Conservation (phyloP, 176 grass and related monocot species). For the Elymus sibiricus region DNA sequence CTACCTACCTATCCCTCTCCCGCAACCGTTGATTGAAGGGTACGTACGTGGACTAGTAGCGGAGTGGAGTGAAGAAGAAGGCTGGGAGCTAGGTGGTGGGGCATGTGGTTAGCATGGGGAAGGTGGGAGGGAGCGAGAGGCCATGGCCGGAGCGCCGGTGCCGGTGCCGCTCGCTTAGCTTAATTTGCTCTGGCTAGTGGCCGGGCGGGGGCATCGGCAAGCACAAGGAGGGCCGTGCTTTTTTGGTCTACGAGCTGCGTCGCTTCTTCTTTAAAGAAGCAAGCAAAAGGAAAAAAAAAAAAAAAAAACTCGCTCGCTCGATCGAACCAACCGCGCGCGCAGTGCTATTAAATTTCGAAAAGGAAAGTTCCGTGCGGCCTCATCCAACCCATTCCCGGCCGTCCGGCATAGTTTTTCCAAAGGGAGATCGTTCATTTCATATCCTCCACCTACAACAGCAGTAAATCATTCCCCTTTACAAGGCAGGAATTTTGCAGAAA, state of each 20-base stretch:
- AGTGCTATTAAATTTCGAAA: slow-evolving; percentile 25
- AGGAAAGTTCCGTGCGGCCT: slow-evolving; percentile 35
- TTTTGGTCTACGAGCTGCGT: slow-evolving; percentile 1
- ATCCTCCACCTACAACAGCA: not conserved
- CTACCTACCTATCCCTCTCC: not conserved
- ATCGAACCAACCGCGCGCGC: slow-evolving; percentile 3
- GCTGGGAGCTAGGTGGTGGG: not conserved
- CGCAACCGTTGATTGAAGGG: not conserved
- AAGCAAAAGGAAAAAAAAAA: not conserved
- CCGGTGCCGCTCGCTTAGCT: slow-evolving; percentile 29
- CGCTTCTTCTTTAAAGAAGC: slow-evolving; percentile 25
- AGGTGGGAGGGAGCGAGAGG: slow-evolving; percentile 26
- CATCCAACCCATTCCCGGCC: slow-evolving; percentile 12
- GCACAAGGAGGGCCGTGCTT: slow-evolving; percentile 45
- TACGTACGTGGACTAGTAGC: not conserved
- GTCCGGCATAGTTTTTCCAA: not conserved
- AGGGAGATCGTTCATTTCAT: not conserved
- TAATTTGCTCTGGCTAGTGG: not conserved
- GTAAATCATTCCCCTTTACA: not conserved
- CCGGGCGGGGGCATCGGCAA: slow-evolving; percentile 68
- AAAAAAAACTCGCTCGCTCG: not conserved
- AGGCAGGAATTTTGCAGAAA: too few relatives aligned
- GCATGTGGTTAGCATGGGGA: slow-evolving; percentile 24
- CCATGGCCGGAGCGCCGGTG: slow-evolving; percentile 58
- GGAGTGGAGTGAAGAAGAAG: not conserved